A percentile compares a stretch with the other conserved stretches of the same genome.
Conservation (phyloP, 2,329 filamentous ascomycete species). For the Graphilbum ipis-grandicollis region DNA sequence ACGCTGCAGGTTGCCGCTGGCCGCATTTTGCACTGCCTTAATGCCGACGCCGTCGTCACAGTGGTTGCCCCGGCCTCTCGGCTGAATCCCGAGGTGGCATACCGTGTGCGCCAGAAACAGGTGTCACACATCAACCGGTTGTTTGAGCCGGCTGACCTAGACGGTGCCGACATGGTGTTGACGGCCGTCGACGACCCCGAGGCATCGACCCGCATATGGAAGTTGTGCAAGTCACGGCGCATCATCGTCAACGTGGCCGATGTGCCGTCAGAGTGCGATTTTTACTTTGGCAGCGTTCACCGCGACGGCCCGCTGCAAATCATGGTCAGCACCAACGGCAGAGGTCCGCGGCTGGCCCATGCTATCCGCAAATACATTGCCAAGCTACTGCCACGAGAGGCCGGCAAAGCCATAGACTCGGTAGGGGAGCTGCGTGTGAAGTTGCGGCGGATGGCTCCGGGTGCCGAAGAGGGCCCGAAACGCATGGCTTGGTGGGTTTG, state of each 20-base stretch:
- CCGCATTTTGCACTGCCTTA: conserved; percentile 83
- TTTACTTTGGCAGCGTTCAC: conserved; percentile 94
- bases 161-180: conserved; percentile 71
- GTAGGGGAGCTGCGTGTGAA: conserved; percentile 67
- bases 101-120: conserved; percentile 58
- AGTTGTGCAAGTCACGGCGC: conserved; percentile 68
- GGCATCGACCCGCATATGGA: conserved; percentile 83
- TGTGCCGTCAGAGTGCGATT: conserved; percentile 91
- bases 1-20: conserved; percentile 95
- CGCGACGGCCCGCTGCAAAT: conserved; percentile 90
- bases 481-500: conserved; percentile 66
- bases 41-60: conserved; percentile 81
- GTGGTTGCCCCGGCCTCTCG: conserved; percentile 67
- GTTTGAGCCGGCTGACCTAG: conserved; percentile 76
- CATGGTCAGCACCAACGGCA: conserved; percentile 98
- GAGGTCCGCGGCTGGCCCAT: conserved; percentile 79
- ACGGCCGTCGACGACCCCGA: conserved; percentile 85
- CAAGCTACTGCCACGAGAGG: conserved; percentile 53
- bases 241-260: conserved; percentile 94
- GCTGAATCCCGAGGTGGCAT: conserved; percentile 74
- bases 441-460: conserved; percentile 60
- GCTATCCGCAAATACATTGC: conserved; percentile 75
- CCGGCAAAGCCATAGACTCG: conserved; percentile 70
- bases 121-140: conserved; percentile 66
- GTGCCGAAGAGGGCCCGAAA: conserved; percentile 57